Percentiles rank a stretch among this genome's conserved stretches.
These are phyloP conservation scores for Hypholoma sublateritium DNA, from an alignment of 768 basidiomycete species.

Conservation along the genomic window DNA sequence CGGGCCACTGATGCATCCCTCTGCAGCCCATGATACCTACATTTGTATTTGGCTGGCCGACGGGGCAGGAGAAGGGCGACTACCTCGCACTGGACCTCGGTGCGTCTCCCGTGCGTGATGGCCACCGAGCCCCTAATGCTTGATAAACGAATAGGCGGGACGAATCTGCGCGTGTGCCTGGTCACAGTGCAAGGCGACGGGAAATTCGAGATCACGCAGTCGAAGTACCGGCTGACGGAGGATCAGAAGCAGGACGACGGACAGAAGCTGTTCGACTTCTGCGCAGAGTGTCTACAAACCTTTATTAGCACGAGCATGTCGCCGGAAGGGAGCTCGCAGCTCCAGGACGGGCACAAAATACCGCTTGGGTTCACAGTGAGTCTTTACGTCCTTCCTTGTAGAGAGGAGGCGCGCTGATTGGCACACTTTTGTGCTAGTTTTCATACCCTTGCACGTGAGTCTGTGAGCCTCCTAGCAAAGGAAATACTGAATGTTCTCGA, in stretches of 20 bases:
- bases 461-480: background rate
- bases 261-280: conserved; percentile 94
- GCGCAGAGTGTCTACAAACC: conserved; percentile 87
- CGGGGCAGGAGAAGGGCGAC: conserved; percentile 84
- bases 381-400: conserved; percentile 10
- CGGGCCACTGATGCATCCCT: background rate
- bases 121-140: background rate
- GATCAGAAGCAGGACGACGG: conserved; percentile 99
- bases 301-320: conserved; percentile 79
- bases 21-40: conserved; percentile 93
- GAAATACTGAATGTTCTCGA: conserved; percentile 5
- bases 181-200: conserved; percentile 90
- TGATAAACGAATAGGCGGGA: conserved; percentile 59
- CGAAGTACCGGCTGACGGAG: conserved; percentile 95
- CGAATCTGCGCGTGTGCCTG: conserved; percentile 97
- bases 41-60: conserved; percentile 94
- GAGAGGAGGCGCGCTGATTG: background rate
- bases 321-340: conserved; percentile 44
- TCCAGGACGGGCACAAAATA: conserved; percentile 56
- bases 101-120: conserved; percentile 31
- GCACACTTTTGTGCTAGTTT: conserved; percentile 50
- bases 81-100: conserved; percentile 90
- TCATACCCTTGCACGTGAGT: conserved; percentile 93
- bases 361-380: conserved; percentile 93
- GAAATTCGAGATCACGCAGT: conserved; percentile 97